Evolutionary conservation across 768 basidiomycete species (phyloP).

Genomic region (Kwoniella dejecticola): DNA sequence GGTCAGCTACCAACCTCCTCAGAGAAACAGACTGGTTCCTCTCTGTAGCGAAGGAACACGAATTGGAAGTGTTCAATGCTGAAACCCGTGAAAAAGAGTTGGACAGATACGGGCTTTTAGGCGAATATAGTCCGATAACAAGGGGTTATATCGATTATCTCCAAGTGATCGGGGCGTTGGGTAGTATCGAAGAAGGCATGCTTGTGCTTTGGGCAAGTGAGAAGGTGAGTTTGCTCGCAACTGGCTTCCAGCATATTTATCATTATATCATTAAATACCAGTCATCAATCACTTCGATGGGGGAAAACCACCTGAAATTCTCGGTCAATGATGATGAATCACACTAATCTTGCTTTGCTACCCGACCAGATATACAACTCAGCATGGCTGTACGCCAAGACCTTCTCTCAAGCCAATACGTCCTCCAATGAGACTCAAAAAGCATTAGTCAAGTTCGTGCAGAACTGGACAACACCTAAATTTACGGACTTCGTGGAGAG

Average conservation of each 20-base stretch:
- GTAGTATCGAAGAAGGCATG: conserved; percentile 65
- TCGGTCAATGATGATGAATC: too few species aligned
- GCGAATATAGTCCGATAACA: conserved; percentile 60
- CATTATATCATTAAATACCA: too few species aligned
- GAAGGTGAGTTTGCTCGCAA: too few species aligned
- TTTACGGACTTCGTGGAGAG: conserved; percentile 50
- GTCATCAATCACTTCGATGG: too few species aligned
- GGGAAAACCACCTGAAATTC: too few species aligned
- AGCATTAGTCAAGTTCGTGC: conserved; percentile 61
- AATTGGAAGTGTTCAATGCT: conserved; percentile 54
- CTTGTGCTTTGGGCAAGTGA: conserved; percentile 81
- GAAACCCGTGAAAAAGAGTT: not conserved
- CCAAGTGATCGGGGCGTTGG: conserved; percentile 60
- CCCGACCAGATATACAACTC: conserved; percentile 66
- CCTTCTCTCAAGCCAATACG: conserved; percentile 3
- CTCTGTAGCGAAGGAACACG: conserved; percentile 59
- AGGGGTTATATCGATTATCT: conserved; percentile 73
- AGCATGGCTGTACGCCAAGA: conserved; percentile 64
- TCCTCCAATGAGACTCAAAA: conserved; percentile 17
- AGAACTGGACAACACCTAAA: conserved; percentile 63
- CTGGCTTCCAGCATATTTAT: too few species aligned
- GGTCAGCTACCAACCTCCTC: conserved; percentile 60
- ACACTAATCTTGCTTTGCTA: too few species aligned
- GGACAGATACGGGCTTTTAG: conserved; percentile 12
- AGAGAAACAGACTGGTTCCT: conserved; percentile 67